Conservation (phyloP, 345 rosid genomes). For the Corymbia maculata region DNA sequence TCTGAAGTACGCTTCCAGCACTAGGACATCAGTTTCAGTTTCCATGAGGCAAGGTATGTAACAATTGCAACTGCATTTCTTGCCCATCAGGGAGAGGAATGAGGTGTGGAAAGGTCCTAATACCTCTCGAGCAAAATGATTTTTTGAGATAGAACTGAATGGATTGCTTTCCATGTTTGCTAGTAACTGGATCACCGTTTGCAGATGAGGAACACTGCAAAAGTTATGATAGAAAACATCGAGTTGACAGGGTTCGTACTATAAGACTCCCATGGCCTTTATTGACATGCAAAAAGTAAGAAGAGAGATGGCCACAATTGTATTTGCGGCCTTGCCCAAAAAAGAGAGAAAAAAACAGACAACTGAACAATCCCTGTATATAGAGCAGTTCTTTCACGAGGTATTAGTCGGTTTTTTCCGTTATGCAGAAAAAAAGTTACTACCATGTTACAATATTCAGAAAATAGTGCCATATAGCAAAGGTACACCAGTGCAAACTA, state of each 20-base stretch:
- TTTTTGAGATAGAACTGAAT: conserved; percentile 29
- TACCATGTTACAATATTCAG: not conserved
- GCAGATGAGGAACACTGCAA: conserved; percentile 50
- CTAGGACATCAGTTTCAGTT: too few species aligned
- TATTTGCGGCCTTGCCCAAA: not conserved
- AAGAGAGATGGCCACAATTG: not conserved
- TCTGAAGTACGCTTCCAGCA: too few species aligned
- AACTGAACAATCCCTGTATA: not conserved
- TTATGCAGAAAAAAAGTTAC: not conserved
- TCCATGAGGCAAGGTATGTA: too few species aligned
- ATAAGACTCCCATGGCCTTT: not conserved
- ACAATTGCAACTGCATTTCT: not conserved
- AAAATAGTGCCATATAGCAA: not conserved
- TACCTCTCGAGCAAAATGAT: not conserved
- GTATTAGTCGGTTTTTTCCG: not conserved
- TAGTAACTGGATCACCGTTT: conserved; percentile 41
- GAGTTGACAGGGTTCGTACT: not conserved
- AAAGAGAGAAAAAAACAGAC: not conserved
- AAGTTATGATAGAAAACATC: not conserved
- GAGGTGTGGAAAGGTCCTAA: not conserved
- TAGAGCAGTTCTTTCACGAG: not conserved
- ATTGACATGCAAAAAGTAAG: not conserved
- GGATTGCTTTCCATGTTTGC: conserved; percentile 50
- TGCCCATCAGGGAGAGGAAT: not conserved
- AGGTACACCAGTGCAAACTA: conserved; percentile 51